phyloP scores from a whole-genome alignment of 73 alveolate species.

The Blepharisma japonicum region DNA sequence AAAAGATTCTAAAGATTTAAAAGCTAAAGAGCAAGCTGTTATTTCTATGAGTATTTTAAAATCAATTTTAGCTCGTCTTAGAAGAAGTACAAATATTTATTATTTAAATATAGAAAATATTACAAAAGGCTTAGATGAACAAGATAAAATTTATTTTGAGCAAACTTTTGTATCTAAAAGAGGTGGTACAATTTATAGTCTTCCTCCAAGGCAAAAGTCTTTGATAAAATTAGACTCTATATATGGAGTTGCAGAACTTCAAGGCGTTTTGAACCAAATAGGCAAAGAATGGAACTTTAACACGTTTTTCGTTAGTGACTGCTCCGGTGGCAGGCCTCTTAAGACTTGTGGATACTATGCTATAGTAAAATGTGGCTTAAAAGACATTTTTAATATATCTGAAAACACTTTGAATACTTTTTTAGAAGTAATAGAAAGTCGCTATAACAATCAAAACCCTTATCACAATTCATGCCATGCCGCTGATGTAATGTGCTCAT shows the following conservation, averaged over 20 bases:
- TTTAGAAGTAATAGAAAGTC: conserved; percentile 2
- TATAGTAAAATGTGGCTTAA: neutral
- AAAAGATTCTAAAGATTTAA: too few species aligned
- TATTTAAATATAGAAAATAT: neutral
- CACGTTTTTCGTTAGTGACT: neutral
- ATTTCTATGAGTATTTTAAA: too few species aligned
- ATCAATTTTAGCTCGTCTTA: neutral
- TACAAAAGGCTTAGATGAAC: neutral
- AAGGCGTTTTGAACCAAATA: conserved; percentile 8
- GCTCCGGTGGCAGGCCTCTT: neutral
- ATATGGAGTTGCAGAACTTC: conserved; percentile 26
- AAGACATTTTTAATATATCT: conserved; percentile 4
- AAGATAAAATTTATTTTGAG: neutral
- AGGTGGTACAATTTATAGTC: neutral
- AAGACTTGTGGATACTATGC: neutral
- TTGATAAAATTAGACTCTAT: neutral
- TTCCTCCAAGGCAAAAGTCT: neutral
- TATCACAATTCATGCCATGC: conserved; percentile 27
- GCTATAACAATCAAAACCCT: conserved; percentile 1
- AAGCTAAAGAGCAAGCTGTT: too few species aligned
- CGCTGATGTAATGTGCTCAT: conserved; percentile 22
- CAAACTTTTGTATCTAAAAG: neutral
- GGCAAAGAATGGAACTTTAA: conserved; percentile 29
- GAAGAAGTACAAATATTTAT: neutral
- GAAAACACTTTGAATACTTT: neutral